A percentile compares a stretch with the other conserved stretches of the same genome.
phyloP scores from a whole-genome alignment of 2,329 filamentous ascomycete genomes.

The Fusarium staphyleae region DNA sequence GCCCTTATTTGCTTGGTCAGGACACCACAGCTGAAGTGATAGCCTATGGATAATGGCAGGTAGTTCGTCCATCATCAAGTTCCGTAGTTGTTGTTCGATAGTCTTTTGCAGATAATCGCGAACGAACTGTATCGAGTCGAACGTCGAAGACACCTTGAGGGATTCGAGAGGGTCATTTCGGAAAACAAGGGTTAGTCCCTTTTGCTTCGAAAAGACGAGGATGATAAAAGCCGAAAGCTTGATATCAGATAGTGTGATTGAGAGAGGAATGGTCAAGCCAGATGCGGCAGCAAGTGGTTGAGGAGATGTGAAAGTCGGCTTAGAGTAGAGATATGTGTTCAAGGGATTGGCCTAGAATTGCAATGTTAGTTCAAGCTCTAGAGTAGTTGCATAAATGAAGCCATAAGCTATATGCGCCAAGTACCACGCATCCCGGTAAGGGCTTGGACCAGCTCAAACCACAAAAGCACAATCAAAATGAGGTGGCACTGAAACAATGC shows the following conservation, averaged over 20 bases:
- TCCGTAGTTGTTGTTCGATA: constrained; percentile 91
- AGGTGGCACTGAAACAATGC: constrained; percentile 17
- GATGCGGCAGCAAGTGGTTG: constrained; percentile 90
- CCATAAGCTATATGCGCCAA: constrained; percentile 20
- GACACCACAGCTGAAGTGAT: constrained; percentile 87
- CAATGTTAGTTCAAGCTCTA: constrained; percentile 54
- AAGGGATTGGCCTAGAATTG: constrained; percentile 82
- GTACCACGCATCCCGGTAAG: constrained; percentile 10
- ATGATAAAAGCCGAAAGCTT: constrained; percentile 97
- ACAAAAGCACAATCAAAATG: constrained; percentile 25
- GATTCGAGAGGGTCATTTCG: constrained; percentile 98
- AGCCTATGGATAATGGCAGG: constrained; percentile 95
- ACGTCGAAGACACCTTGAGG: constrained; percentile 97
- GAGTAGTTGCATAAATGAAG: constrained; percentile 31
- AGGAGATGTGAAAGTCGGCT: constrained; percentile 90
- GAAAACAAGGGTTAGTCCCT: constrained; percentile 95
- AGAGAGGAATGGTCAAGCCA: constrained; percentile 93
- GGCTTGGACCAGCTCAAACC: constrained; percentile 13
- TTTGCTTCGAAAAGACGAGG: constrained; percentile 95
- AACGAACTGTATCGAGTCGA: constrained; percentile 98
- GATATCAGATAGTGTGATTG: constrained; percentile 95
- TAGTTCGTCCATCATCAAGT: constrained; percentile 96
- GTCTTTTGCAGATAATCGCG: constrained; percentile 95
- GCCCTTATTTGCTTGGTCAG: constrained; percentile 71
- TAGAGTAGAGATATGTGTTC: constrained; percentile 92